These are phyloP conservation scores for Xylariaceae sp. DNA, from an alignment of 2,329 filamentous ascomycete species.

Conservation along the genomic window DNA sequence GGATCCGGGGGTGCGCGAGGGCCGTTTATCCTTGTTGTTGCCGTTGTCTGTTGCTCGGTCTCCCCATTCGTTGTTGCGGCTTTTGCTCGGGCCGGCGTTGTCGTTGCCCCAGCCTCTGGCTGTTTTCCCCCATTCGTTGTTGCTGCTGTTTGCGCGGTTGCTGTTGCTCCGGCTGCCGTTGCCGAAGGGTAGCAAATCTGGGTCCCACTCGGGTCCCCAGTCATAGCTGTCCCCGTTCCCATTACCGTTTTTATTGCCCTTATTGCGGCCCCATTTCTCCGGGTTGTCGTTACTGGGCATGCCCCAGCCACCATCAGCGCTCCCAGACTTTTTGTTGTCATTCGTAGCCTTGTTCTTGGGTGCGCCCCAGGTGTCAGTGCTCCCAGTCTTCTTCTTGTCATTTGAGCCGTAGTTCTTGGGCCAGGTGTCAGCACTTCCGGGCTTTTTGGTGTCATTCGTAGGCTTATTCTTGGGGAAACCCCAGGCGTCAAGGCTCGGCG, in stretches of 20 bases:
- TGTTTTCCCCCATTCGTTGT: background rate
- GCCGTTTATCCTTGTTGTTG: background rate
- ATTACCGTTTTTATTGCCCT: background rate
- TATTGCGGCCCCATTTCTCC: too few species aligned
- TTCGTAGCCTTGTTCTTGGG: constrained; percentile 1
- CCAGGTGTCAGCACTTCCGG: constrained; percentile 5
- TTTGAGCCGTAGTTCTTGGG: background rate
- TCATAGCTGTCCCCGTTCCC: background rate
- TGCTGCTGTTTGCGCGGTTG: background rate
- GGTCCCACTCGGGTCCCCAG: background rate
- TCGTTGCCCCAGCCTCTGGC: too few species aligned
- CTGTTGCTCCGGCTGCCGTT: background rate
- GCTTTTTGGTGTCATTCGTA: background rate
- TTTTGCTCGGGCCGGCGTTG: background rate
- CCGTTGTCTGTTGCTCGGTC: background rate
- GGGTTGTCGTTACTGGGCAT: too few species aligned
- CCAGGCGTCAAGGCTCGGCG: background rate
- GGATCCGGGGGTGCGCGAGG: background rate
- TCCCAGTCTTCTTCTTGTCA: background rate
- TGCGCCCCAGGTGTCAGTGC: background rate
- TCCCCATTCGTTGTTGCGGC: background rate
- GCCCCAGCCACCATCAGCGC: too few species aligned
- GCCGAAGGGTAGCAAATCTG: too few species aligned
- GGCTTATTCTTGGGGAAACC: background rate
- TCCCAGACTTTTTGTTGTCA: too few species aligned